A percentile compares a stretch with the other conserved stretches of the same genome.
Conservation (phyloP, 768 basidiomycete genomes). For the Phlegmacium glaucopus region DNA sequence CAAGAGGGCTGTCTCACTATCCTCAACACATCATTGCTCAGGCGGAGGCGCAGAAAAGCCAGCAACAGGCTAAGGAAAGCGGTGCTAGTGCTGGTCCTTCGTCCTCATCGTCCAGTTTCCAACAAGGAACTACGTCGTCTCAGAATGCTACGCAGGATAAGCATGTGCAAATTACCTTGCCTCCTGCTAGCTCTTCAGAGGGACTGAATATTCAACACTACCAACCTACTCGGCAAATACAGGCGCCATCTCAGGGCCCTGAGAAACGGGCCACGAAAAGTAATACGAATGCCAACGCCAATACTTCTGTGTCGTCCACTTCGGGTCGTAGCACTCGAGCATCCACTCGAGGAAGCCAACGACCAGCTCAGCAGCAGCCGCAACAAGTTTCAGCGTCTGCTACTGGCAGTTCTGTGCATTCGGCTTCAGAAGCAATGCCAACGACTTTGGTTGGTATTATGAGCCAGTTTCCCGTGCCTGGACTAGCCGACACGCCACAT, state of each 20-base stretch:
- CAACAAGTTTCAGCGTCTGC: slow-evolving; percentile 3
- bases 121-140: background rate
- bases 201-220: slow-evolving; percentile 25
- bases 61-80: slow-evolving; percentile 22
- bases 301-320: slow-evolving; percentile 3
- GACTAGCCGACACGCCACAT: slow-evolving; percentile 11
- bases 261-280: slow-evolving; percentile 18
- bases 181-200: slow-evolving; percentile 9
- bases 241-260: slow-evolving; percentile 3
- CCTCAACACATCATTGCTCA: slow-evolving; percentile 48
- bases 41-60: slow-evolving; percentile 30
- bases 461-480: slow-evolving; percentile 56
- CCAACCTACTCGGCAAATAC: slow-evolving; percentile 14
- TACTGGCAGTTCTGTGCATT: background rate
- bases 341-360: slow-evolving; percentile 10
- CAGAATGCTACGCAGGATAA: background rate
- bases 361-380: slow-evolving; percentile 11
- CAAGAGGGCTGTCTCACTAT: slow-evolving; percentile 42
- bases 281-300: slow-evolving; percentile 4
- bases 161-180: background rate
- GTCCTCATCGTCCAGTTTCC: background rate
- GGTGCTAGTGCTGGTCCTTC: slow-evolving; percentile 17
- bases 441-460: slow-evolving; percentile 67
- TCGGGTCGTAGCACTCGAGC: slow-evolving; percentile 9
- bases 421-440: slow-evolving; percentile 11